These are phyloP conservation scores for Huntiella moniliformis DNA, from an alignment of 2,329 filamentous ascomycete species.

Conservation along the genomic window DNA sequence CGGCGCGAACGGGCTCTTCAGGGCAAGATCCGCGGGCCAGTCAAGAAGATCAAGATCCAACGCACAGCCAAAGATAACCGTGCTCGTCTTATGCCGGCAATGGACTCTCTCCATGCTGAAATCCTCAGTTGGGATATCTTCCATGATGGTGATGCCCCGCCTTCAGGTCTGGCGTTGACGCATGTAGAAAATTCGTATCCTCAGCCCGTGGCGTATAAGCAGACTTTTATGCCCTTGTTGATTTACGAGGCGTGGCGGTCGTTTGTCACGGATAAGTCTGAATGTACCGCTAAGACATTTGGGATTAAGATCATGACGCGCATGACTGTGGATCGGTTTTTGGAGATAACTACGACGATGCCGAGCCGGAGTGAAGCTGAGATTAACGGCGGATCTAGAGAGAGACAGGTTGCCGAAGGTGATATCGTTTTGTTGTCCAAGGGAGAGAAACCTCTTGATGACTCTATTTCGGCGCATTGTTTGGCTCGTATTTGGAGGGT, in stretches of 20 bases:
- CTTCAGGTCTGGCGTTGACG: constrained; percentile 52
- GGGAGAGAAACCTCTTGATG: constrained; percentile 47
- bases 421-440: constrained; percentile 79
- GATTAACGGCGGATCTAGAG: constrained; percentile 16
- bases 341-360: constrained; percentile 78
- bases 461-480: constrained; percentile 53
- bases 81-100: constrained; percentile 74
- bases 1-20: constrained; percentile 29
- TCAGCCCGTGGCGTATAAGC: constrained; percentile 62
- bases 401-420: constrained; percentile 58
- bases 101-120: constrained; percentile 65
- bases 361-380: constrained; percentile 24
- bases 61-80: constrained; percentile 86
- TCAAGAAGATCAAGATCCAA: constrained; percentile 65
- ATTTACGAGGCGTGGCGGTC: constrained; percentile 91
- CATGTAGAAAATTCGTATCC: constrained; percentile 61
- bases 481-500: constrained; percentile 68
- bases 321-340: constrained; percentile 77
- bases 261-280: constrained; percentile 77
- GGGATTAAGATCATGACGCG: constrained; percentile 77
- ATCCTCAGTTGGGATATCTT: constrained; percentile 94
- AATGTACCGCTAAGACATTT: constrained; percentile 61
- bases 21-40: constrained; percentile 45
- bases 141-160: constrained; percentile 70
- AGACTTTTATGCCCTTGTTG: constrained; percentile 76